Base-by-base conservation (phyloP, 148 eudicot genomes). In the Cornus suecica region DNA sequence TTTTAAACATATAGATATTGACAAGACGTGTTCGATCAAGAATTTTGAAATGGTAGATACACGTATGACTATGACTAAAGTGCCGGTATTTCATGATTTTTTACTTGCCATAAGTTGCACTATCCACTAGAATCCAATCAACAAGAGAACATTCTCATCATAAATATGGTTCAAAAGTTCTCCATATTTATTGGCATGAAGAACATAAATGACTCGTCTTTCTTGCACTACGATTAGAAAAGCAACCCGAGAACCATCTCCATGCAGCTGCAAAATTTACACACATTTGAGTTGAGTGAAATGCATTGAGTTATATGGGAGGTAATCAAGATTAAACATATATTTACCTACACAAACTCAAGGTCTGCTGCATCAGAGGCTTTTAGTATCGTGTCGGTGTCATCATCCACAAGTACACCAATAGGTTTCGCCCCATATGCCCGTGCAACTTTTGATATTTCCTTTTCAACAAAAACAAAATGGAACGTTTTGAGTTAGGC, bases 361-460 rank as follows among this genome's bases (percentile, higher is more conserved):
- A 92, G 89, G 78, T 89, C 76, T 31, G 97, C 87, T 66, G 85
- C 89, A 71, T 79, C 88, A 45, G 97, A 84, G 67, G 90, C 90
- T 84, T 83, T 87, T 63, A 86, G 66, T 80, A 93, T 93, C 18
- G 97, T 90, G 25, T 88, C 87, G 6, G 85, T 92, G 73, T 91
- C 92, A 82, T 96, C 97, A 80, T 93, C 90, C 41, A 96, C 98
- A 86, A 93, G 93, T 14, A 96, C 99, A 27, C 97, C 99, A 81
- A 93, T 94, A 3, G 97, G 97, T 72, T 88, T 81, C 51, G 97
- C 93, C 69, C 99, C 99, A 84, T 88, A 75, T 26, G 80, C 84
- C 74, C 92, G 80, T 30, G 98, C 94, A 73, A 84, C 94, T 78
- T 85, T 82, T 25, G 98, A 96, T 45, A 96, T 96, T 71, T 93